Percentiles rank a stretch among this genome's conserved stretches.
phyloP scores from a whole-genome alignment of 2,329 filamentous ascomycete genomes.

The Epichloe elymi region DNA sequence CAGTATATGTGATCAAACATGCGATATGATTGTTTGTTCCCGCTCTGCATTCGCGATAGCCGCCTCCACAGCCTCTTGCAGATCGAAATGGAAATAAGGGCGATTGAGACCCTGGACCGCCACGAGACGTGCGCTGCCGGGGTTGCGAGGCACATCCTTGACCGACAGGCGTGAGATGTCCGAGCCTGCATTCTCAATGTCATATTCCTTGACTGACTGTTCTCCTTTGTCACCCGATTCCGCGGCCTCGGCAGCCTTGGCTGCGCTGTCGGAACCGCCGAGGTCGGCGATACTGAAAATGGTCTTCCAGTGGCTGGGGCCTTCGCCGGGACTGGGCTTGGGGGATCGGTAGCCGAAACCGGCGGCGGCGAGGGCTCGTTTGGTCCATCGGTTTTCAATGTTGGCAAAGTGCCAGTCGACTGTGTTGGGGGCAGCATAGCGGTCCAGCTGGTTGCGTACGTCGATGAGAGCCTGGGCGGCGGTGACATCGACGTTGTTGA shows the following conservation, averaged over 20 bases:
- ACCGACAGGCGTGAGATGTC: conserved; percentile 13
- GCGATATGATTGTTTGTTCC: conserved; percentile 4
- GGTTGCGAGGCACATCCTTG: conserved; percentile 16
- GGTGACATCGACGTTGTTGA: conserved; percentile 43
- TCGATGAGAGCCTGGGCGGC: conserved; percentile 41
- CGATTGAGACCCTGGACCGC: conserved; percentile 33
- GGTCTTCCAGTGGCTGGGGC: conserved; percentile 42
- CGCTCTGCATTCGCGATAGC: conserved; percentile 23
- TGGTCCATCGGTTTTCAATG: conserved; percentile 41
- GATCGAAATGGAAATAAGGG: conserved; percentile 39
- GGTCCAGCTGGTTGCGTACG: conserved; percentile 38
- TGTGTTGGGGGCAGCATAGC: conserved; percentile 31
- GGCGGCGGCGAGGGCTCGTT: conserved; percentile 39
- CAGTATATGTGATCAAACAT: not conserved
- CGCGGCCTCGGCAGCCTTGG: conserved; percentile 30
- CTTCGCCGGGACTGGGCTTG: conserved; percentile 10
- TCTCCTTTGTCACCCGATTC: conserved; percentile 42
- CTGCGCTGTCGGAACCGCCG: conserved; percentile 54
- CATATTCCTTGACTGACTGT: conserved; percentile 10
- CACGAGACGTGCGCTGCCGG: conserved; percentile 18
- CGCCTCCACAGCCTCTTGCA: conserved; percentile 35
- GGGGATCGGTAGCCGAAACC: conserved; percentile 34
- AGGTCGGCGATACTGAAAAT: conserved; percentile 91
- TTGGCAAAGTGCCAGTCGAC: conserved; percentile 40
- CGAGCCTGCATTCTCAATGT: conserved; percentile 16